phyloP scores from a whole-genome alignment of 2,329 filamentous ascomycete species.

The Aspergillus hiratsukae region DNA sequence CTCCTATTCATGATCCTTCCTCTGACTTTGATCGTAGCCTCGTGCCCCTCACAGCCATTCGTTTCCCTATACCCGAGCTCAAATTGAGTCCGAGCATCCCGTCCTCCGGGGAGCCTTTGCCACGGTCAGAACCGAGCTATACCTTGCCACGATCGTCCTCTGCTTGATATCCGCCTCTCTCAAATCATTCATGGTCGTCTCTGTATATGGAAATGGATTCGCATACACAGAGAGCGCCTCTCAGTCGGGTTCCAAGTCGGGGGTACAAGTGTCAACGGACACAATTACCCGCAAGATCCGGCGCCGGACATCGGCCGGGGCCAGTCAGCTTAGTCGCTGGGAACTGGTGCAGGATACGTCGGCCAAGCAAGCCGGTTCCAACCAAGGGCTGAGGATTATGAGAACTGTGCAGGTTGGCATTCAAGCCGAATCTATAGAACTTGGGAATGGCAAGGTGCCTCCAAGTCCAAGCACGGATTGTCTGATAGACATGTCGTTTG shows the following conservation, averaged over 20 bases:
- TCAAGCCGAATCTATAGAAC: neutral
- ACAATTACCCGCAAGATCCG: neutral
- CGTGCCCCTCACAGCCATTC: constrained; percentile 5
- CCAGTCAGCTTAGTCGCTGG: neutral
- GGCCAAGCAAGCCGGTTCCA: neutral
- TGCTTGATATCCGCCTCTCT: constrained; percentile 12
- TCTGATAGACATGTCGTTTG: too few species aligned
- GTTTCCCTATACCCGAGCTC: constrained; percentile 4
- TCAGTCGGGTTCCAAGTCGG: neutral
- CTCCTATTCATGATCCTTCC: neutral
- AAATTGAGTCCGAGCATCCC: constrained; percentile 8
- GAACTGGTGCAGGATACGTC: neutral
- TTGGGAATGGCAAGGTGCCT: neutral
- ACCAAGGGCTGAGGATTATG: neutral
- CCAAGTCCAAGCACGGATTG: too few species aligned
- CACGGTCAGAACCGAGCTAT: constrained; percentile 12
- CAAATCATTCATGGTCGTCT: constrained; percentile 12
- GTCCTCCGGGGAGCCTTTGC: constrained; percentile 12
- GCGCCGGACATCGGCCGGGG: neutral
- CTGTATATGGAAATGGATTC: constrained; percentile 4
- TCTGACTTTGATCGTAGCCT: neutral
- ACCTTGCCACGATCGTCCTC: constrained; percentile 9
- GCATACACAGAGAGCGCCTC: constrained; percentile 4
- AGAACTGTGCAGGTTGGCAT: neutral
- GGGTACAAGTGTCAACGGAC: neutral